Base-by-base conservation (phyloP, 2,329 filamentous ascomycete species). In the Pseudocercospora pini-densiflorae region DNA sequence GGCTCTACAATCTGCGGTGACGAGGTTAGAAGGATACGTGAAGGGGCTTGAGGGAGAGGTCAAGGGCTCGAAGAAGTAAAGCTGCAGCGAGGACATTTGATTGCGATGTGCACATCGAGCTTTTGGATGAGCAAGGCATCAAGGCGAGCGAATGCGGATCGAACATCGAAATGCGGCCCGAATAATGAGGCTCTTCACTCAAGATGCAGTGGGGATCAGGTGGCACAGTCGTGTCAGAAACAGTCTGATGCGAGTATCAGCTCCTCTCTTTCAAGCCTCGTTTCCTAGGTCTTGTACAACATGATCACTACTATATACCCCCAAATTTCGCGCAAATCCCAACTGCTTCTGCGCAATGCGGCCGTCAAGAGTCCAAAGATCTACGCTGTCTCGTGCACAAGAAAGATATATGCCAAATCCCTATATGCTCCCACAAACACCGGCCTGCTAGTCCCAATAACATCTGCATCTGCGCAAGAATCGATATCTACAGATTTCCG, bases 1-100 rank as follows among this genome's bases (percentile, higher is more conserved):
- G 94, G 90, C 92, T 71, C 87, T 98, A 58, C 94, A 97, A 86
- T 86, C 89, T 59, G 92, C 93, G 58, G 94, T 97, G 64, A 90
- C 94, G 80, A 88, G 92, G 77, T 88, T 97, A 79, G 93, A 93
- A 81, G 88, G 87, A 70, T 96, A 97, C 78, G 89, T 97, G 70
- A 88, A 89, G 77, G 87, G 87, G 60, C 83, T 98, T 71, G 94
- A 98, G 83, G 87, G 92, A 75, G 93, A 91, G 83, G 86, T 94
- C 12, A 75, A 74, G 68, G 65, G 67, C 21, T 91, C 88, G 83
- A 91, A 89, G 82, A 91, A 90, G 83, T 89, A 68, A 33, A 64
- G 43, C 21, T 45, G n/a, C 51, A 24, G 51, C 19, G 55, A 53
- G 14, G 24, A 59, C 21, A 10, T 10, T 27, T n/a, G 27, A 9